phyloP scores from a whole-genome alignment of 768 basidiomycete species.

The Suillus subalutaceus region DNA sequence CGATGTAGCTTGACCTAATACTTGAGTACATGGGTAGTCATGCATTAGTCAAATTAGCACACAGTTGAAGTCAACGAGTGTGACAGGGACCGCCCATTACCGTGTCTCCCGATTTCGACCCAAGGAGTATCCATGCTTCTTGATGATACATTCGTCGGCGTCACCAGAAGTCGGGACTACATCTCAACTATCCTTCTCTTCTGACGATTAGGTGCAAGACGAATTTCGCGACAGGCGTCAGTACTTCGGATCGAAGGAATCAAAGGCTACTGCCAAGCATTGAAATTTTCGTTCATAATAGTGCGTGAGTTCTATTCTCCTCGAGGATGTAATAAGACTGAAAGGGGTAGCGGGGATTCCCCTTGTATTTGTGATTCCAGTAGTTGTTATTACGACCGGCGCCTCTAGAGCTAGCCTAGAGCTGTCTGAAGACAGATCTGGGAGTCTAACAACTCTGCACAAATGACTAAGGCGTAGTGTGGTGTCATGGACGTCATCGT shows the following conservation, averaged over 20 bases:
- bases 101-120: not conserved
- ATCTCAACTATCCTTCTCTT: not conserved
- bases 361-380: not conserved
- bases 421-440: not conserved
- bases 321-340: constrained; percentile 1
- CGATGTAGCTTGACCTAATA: constrained; percentile 4
- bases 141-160: not conserved
- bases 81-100: not conserved
- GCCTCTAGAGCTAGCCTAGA: not conserved
- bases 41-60: not conserved
- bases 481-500: not conserved
- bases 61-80: not conserved
- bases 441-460: not conserved
- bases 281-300: not conserved
- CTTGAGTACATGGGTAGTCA: constrained; percentile 1
- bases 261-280: not conserved
- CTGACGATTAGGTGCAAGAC: not conserved
- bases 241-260: not conserved
- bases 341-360: constrained; percentile 6
- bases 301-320: not conserved
- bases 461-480: not conserved
- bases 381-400: not conserved
- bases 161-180: not conserved
- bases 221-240: not conserved
- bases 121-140: constrained; percentile 1